These are phyloP conservation scores for Austroboletus eburneus DNA, from an alignment of 768 basidiomycete species.

Conservation along the genomic window DNA sequence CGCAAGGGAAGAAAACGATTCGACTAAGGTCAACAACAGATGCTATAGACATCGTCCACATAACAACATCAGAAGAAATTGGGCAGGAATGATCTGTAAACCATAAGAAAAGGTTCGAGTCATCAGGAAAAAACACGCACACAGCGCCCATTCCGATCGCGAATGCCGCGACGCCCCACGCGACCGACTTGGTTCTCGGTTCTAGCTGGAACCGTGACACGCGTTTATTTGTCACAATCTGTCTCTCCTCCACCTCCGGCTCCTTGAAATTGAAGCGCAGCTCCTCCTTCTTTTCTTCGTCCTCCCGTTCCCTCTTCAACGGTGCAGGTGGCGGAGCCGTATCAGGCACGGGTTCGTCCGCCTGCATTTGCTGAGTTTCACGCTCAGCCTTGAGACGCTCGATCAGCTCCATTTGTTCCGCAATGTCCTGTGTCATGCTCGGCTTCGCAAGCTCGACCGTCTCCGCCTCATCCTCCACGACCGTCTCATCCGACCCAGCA, in stretches of 20 bases:
- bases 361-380: constrained; percentile 30
- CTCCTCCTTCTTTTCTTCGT: constrained; percentile 40
- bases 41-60: constrained; percentile 13
- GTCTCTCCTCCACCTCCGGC: constrained; percentile 55
- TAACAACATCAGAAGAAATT: constrained; percentile 46
- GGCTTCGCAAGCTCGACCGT: constrained; percentile 54
- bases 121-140: constrained; percentile 43
- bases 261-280: constrained; percentile 66
- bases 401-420: constrained; percentile 76
- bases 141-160: constrained; percentile 77
- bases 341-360: constrained; percentile 12
- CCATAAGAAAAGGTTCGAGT: neutral
- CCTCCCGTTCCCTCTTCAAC: constrained; percentile 50
- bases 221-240: constrained; percentile 61
- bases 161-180: constrained; percentile 84
- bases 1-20: constrained; percentile 8
- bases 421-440: constrained; percentile 67
- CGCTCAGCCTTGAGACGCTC: constrained; percentile 65
- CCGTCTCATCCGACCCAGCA: constrained; percentile 57
- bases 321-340: constrained; percentile 28
- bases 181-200: constrained; percentile 68
- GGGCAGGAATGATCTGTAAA: constrained; percentile 57
- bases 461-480: constrained; percentile 63
- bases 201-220: constrained; percentile 52
- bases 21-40: constrained; percentile 11